Conservation (phyloP, 495 filamentous ascomycete species). For the Darksidea phi region DNA sequence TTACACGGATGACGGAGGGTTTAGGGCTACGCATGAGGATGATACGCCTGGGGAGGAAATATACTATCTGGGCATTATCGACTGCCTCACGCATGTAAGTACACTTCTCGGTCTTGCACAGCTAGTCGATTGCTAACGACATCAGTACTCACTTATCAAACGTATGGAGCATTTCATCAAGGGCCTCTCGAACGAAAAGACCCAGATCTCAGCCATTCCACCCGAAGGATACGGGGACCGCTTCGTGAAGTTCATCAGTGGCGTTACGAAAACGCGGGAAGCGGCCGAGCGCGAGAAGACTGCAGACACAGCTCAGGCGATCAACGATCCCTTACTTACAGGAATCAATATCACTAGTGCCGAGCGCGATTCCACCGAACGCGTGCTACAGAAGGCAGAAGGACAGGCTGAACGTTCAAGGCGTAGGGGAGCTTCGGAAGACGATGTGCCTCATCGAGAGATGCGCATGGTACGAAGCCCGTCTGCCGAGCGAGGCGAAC, state of each 20-base stretch:
- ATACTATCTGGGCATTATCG: slow-evolving; percentile 97
- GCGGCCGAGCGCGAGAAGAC: slow-evolving; percentile 65
- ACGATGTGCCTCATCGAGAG: slow-evolving; percentile 51
- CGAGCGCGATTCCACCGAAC: slow-evolving; percentile 51
- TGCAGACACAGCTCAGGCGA: slow-evolving; percentile 29
- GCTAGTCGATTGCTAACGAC: slow-evolving; percentile 5
- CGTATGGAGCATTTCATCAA: slow-evolving; percentile 91
- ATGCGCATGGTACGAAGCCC: slow-evolving; percentile 55
- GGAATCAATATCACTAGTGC: slow-evolving; percentile 48
- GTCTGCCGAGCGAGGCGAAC: slow-evolving; percentile 55
- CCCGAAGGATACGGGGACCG: slow-evolving; percentile 89
- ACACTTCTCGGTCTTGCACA: slow-evolving; percentile 35
- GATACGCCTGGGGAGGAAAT: slow-evolving; percentile 83
- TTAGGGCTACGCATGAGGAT: slow-evolving; percentile 89
- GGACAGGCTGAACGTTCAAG: slow-evolving; percentile 47
- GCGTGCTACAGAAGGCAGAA: slow-evolving; percentile 56
- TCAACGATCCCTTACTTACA: slow-evolving; percentile 36
- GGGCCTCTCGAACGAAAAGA: slow-evolving; percentile 74
- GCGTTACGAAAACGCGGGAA: slow-evolving; percentile 81
- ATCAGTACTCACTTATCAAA: slow-evolving; percentile 82
- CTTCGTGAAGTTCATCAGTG: slow-evolving; percentile 88
- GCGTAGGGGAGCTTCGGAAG: slow-evolving; percentile 53
- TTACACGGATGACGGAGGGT: slow-evolving; percentile 91
- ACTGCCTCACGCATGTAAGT: slow-evolving; percentile 90
- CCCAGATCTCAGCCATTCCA: slow-evolving; percentile 89